Evolutionary conservation across 768 basidiomycete species (phyloP).

Genomic region (Phanerochaete carnosa): DNA sequence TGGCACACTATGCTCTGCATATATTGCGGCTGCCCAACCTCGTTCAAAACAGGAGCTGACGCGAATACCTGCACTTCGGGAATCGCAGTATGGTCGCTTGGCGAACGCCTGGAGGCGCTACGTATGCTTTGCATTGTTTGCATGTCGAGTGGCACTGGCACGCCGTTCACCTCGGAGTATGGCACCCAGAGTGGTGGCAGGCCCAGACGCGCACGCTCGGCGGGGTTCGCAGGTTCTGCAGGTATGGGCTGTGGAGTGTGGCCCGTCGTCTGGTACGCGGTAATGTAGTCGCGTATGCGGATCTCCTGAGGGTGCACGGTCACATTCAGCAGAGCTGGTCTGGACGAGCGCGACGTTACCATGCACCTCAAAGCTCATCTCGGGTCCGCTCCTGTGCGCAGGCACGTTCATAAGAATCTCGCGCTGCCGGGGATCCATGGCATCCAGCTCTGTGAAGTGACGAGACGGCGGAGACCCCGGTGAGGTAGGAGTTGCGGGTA

Average conservation of each 20-base stretch:
- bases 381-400: slow-evolving; percentile 6
- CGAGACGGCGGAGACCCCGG: too few species aligned
- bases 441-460: background rate
- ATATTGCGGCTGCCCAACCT: slow-evolving; percentile 1
- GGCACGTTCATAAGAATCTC: slow-evolving; percentile 21
- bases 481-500: background rate
- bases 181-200: slow-evolving; percentile 54
- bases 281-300: slow-evolving; percentile 52
- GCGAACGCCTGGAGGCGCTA: background rate
- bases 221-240: slow-evolving; percentile 40
- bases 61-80: slow-evolving; percentile 10
- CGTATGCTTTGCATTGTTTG: background rate
- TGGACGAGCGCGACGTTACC: slow-evolving; percentile 11
- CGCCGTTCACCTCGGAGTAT: slow-evolving; percentile 13
- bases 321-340: slow-evolving; percentile 2
- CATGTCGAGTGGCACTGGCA: background rate
- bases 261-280: slow-evolving; percentile 43
- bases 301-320: slow-evolving; percentile 40
- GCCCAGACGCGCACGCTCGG: slow-evolving; percentile 40
- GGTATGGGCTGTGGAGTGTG: slow-evolving; percentile 48
- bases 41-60: background rate
- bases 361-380: slow-evolving; percentile 25
- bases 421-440: slow-evolving; percentile 1
- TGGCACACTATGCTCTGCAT: slow-evolving; percentile 7
- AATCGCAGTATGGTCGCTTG: background rate